Base-by-base conservation (phyloP, 495 filamentous ascomycete species). In the Penicillium paradoxum region DNA sequence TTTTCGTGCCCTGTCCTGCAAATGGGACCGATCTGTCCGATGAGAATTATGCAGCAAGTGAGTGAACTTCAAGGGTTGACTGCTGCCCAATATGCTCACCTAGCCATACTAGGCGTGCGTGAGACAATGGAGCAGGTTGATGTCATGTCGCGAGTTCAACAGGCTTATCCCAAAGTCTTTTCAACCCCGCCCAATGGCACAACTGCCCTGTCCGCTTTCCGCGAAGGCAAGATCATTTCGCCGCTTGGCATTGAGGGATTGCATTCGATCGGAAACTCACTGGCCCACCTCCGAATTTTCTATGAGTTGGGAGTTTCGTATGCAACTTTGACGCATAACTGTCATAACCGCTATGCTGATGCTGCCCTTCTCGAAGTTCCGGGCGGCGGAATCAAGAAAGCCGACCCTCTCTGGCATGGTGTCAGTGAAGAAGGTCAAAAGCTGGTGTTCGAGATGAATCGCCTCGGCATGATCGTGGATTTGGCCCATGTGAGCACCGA, bases 261-360 rank as follows among this genome's bases (percentile, higher is more conserved):
- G 1, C 93, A 98, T 65, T 91, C 96, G 57, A 95, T 98, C 52
- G 92, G 90, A 34, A 96, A 96, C 74, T 88, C 85, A 0, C 68
- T 86, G 9, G 79, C 89, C 17, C 88, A 84, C 45, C 75, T 97
- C 17, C 84, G 93, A 3, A 75, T 79, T 7, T 95, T 83, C 65
- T 72, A 91, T 64, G 73, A 75, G 3, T 74, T 93, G 11, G 93
- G 92, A n/a, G 91, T 95, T 7, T 84, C 89, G 37, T 97, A 97
- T 58, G 85, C 87, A 6, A 97, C 92, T 0, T 70, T 98, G 11
- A 95, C 89, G 3, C 91, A 95, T 71, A 95, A 95, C 71, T 98
- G 93, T 73, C 88, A 91, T 65, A 98, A 97, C 68, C 75, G 72
- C 29, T 97, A 86, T 69, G 90, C 91, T 24, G 93, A 97, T 60